Conservation (phyloP, 306 rosid genomes). For the Inga oerstediana region DNA sequence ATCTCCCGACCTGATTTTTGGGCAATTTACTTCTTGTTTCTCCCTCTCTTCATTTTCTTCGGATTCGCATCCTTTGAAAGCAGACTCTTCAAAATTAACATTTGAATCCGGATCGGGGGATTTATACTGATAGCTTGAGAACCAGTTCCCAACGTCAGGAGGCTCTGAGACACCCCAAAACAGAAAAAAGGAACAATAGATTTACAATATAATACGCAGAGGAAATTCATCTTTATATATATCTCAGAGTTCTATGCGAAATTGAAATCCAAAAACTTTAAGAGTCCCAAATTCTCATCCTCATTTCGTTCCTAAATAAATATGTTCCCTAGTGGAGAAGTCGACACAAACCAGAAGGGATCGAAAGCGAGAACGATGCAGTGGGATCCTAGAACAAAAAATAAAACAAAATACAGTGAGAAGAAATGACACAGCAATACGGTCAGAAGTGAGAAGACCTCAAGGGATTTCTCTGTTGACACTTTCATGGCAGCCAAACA, state of each 20-base stretch:
- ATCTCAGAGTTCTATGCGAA: neutral
- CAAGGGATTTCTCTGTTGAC: neutral
- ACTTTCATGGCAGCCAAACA: constrained; percentile 37
- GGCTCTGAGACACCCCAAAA: constrained; percentile 54
- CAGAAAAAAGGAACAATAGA: neutral
- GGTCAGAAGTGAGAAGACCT: neutral
- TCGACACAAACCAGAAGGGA: constrained; percentile 61
- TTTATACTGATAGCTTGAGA: constrained; percentile 69
- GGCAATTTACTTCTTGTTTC: constrained; percentile 9
- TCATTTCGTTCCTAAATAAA: neutral
- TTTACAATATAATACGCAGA: neutral
- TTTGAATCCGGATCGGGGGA: constrained; percentile 57
- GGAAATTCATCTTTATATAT: neutral
- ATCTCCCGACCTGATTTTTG: constrained; percentile 7
- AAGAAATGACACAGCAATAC: neutral
- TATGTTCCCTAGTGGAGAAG: neutral
- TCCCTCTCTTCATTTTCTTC: constrained; percentile 13
- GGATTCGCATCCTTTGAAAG: constrained; percentile 11
- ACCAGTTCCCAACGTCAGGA: constrained; percentile 72
- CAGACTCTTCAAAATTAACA: constrained; percentile 39
- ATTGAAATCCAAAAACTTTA: neutral
- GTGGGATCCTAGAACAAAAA: constrained; percentile 43
- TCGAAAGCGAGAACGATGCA: constrained; percentile 37
- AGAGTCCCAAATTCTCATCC: constrained; percentile 25
- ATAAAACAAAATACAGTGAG: neutral